A percentile compares a stretch with the other conserved stretches of the same genome.
phyloP scores from a whole-genome alignment of 2,329 filamentous ascomycete species.

The Hypoxylon rubiginosum region DNA sequence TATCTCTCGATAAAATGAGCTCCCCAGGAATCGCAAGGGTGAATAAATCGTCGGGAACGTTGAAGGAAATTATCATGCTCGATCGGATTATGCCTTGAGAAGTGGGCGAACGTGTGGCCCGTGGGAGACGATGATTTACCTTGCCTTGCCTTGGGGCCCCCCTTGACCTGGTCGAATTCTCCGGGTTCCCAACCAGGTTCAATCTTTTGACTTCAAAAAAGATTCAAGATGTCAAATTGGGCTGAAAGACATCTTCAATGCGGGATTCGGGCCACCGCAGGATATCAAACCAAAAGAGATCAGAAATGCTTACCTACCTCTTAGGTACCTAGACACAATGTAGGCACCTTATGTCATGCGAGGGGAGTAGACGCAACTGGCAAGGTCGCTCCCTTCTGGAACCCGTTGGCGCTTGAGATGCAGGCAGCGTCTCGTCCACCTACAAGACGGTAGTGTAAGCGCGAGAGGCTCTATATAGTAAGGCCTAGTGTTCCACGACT shows the following conservation, averaged over 20 bases:
- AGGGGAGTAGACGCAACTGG: conserved; percentile 10
- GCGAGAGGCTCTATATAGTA: conserved; percentile 35
- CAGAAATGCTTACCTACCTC: conserved; percentile 16
- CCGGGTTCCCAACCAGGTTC: conserved; percentile 1
- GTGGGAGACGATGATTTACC: conserved; percentile 22
- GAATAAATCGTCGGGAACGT: conserved; percentile 34
- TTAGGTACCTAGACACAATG: too few species aligned
- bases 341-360: conserved; percentile 21
- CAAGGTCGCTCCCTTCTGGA: conserved; percentile 14
- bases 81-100: conserved; percentile 43
- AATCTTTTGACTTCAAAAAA: conserved; percentile 16
- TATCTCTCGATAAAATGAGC: conserved; percentile 24
- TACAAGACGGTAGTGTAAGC: conserved; percentile 44
- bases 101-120: conserved; percentile 27
- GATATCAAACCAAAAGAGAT: conserved; percentile 5
- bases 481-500: conserved; percentile 30
- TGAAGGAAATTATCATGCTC: conserved; percentile 38
- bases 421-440: conserved; percentile 33
- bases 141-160: conserved; percentile 15
- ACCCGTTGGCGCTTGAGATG: conserved; percentile 32
- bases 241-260: conserved; percentile 10
- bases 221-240: conserved; percentile 17
- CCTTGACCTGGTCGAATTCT: conserved; percentile 19
- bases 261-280: conserved; percentile 19
- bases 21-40: conserved; percentile 31